Base-by-base conservation (phyloP, 257 asterid genomes). In the Rubia yunnanensis region DNA sequence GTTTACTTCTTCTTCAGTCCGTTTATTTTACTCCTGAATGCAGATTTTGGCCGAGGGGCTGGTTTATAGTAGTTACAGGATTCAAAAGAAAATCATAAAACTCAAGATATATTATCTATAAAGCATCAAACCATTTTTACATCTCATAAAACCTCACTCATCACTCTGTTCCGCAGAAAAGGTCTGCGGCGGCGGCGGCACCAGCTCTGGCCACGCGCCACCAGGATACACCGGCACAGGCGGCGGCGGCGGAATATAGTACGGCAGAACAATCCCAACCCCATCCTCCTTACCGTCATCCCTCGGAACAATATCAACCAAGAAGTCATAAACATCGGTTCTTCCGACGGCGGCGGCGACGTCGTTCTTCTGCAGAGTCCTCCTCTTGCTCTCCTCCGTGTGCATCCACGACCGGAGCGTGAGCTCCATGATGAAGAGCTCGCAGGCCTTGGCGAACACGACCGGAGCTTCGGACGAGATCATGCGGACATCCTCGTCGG, bases 391-490 rank as follows among this genome's bases (percentile, higher is more conserved):
- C 57, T 86, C 94, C 62, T 83, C 94, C 0, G 89, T 82, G 53
- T 86, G 83, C 64, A 83, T 76, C 94, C 89, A 83, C 5, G 89
- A 78, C 35, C 89, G 78, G 49, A 83, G 69, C 0, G 86, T 86
- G 53, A 86, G 76, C 76, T 86, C 94, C 84, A 83, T 56, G 72
- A 84, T 80, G 77, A 86, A 83, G 82, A 86, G 83, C 78, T 86
- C 89, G 14, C 89, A 86, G 0, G 94, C 94, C 73, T 86, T 86
- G 27, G 94, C 84, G 5, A 86, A 86, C 35, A 86, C 59, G 7
- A 86, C 82, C 0, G 89, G 87, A 24, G 94, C 94, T 73, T 86
- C 94, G 9, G 89, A 85, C 17, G 94, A 86, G 14, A 86, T 83
- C 89, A 86, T 81, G 48, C 80, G 65, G 3, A 86, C 94, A 34